phyloP scores from a whole-genome alignment of 2,329 filamentous ascomycete genomes.

The Lachnellula arida region DNA sequence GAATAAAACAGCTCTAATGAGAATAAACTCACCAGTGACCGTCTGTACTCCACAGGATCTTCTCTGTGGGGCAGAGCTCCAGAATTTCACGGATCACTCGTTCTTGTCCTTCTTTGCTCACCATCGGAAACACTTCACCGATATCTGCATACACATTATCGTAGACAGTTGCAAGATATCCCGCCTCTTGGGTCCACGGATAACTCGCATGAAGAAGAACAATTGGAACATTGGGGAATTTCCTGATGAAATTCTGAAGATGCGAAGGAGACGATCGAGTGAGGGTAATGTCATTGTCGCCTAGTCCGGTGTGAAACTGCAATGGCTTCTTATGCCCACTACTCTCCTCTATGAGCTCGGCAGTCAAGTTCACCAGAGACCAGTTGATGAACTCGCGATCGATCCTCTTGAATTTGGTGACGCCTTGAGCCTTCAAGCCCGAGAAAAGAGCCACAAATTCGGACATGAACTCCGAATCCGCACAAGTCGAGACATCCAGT shows the following conservation, averaged over 20 bases:
- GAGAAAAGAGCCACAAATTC: conserved; percentile 27
- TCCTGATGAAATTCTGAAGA: conserved; percentile 67
- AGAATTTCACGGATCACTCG: conserved; percentile 65
- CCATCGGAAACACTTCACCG: conserved; percentile 74
- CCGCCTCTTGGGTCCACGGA: conserved; percentile 72
- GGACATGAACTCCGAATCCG: conserved; percentile 23
- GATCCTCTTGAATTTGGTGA: conserved; percentile 46
- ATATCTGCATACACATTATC: conserved; percentile 78
- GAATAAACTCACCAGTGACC: conserved; percentile 52
- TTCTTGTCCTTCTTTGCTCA: conserved; percentile 73
- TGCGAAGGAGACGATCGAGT: conserved; percentile 68
- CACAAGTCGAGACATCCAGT: conserved; percentile 49
- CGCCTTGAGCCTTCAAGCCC: conserved; percentile 16
- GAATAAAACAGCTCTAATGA: too few species aligned
- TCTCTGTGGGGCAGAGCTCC: conserved; percentile 69
- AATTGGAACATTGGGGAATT: conserved; percentile 65
- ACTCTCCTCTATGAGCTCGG: conserved; percentile 50
- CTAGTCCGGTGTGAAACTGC: conserved; percentile 79
- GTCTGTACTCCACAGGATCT: conserved; percentile 76
- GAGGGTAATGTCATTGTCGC: conserved; percentile 72
- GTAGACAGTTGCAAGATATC: conserved; percentile 73
- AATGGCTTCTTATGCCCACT: conserved; percentile 60
- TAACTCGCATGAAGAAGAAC: conserved; percentile 78
- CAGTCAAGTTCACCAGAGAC: conserved; percentile 60
- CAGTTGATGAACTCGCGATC: conserved; percentile 64